Percentiles rank a stretch among this genome's conserved stretches.
These are phyloP conservation scores for Penicillium cataractarum DNA, from an alignment of 495 filamentous ascomycete genomes.

Conservation along the genomic window DNA sequence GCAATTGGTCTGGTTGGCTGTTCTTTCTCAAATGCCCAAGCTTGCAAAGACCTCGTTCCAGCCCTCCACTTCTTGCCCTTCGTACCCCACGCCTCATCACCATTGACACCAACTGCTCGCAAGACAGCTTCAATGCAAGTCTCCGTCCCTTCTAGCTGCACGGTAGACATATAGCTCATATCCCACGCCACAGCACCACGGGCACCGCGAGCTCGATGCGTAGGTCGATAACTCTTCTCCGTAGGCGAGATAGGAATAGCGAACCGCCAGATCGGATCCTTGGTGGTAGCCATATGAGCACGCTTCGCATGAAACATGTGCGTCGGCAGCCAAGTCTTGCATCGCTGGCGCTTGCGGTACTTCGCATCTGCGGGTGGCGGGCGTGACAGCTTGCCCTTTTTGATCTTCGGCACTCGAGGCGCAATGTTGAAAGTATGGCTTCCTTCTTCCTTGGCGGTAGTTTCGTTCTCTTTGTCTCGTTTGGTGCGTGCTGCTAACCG, in stretches of 20 bases:
- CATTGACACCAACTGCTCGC: conserved; percentile 58
- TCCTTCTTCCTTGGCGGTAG: conserved; percentile 36
- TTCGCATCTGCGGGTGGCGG: conserved; percentile 68
- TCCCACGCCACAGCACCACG: conserved; percentile 82
- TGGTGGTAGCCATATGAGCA: conserved; percentile 80
- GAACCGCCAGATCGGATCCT: conserved; percentile 85
- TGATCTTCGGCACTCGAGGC: conserved; percentile 66
- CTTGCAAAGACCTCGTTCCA: conserved; percentile 70
- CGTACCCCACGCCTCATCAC: conserved; percentile 59
- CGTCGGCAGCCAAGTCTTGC: conserved; percentile 94
- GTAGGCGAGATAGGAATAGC: conserved; percentile 80
- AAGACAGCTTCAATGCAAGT: conserved; percentile 66
- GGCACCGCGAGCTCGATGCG: conserved; percentile 77
- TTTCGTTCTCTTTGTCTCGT: conserved; percentile 35
- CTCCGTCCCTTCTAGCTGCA: conserved; percentile 72
- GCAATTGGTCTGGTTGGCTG: conserved; percentile 63
- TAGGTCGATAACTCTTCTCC: conserved; percentile 85
- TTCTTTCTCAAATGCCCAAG: conserved; percentile 65
- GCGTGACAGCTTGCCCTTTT: conserved; percentile 67
- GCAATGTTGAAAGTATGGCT: conserved; percentile 46
- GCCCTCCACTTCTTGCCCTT: conserved; percentile 73
- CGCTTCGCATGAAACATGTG: conserved; percentile 94
- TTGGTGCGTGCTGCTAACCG: conserved; percentile 40
- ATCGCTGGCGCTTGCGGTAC: conserved; percentile 81
- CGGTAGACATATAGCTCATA: conserved; percentile 91